A percentile compares a stretch with the other conserved stretches of the same genome.
These are phyloP conservation scores for Calonectria multiphialidica DNA, from an alignment of 2,329 filamentous ascomycete species.

Conservation along the genomic window DNA sequence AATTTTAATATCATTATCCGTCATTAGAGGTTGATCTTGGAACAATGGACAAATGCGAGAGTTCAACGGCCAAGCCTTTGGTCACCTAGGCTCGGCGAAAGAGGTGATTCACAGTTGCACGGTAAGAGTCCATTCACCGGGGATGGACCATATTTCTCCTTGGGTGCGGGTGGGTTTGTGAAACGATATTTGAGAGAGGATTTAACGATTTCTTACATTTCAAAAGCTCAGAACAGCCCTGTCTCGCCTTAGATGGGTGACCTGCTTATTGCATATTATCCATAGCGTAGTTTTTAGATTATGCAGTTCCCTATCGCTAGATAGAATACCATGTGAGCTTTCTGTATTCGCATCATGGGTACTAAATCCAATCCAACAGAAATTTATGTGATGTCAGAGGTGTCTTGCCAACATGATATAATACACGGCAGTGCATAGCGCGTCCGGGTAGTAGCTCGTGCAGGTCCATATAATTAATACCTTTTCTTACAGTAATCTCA, in stretches of 20 bases:
- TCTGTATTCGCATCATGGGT: too few relatives aligned
- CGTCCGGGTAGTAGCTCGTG: too few relatives aligned
- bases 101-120: neutral
- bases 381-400: too few relatives aligned
- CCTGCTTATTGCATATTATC: neutral
- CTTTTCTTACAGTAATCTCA: too few relatives aligned
- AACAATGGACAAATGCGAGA: neutral
- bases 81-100: neutral
- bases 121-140: neutral
- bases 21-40: neutral
- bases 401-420: too few relatives aligned
- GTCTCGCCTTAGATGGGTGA: neutral
- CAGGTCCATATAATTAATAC: too few relatives aligned
- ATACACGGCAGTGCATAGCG: too few relatives aligned
- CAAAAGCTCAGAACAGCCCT: neutral
- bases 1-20: neutral
- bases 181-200: neutral
- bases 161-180: neutral
- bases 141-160: neutral
- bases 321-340: too few relatives aligned
- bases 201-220: neutral
- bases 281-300: neutral
- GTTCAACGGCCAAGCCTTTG: neutral
- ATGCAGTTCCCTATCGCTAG: too few relatives aligned
- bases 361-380: too few relatives aligned